phyloP scores from a whole-genome alignment of 768 basidiomycete genomes.

The Paxillus involutus region DNA sequence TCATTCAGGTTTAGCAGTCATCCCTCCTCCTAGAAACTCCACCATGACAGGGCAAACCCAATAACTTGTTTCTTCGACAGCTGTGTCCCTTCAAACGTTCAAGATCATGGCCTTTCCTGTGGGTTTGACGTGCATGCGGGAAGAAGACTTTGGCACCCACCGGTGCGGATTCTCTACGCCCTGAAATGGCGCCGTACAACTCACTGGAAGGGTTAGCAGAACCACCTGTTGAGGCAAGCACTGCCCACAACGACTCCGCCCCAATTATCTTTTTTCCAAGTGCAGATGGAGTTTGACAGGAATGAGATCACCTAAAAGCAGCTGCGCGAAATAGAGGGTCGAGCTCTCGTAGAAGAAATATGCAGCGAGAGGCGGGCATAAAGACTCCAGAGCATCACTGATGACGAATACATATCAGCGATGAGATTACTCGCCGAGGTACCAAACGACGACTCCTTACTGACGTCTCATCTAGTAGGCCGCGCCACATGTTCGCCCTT shows the following conservation, averaged over 20 bases:
- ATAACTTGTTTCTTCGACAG: conserved; percentile 87
- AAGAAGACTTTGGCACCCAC: conserved; percentile 79
- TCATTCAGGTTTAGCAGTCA: conserved; percentile 78
- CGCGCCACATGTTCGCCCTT: too few species aligned
- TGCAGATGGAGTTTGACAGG: too few species aligned
- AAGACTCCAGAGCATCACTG: too few species aligned
- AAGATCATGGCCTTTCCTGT: conserved; percentile 63
- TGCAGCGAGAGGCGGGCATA: too few species aligned
- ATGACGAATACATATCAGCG: too few species aligned
- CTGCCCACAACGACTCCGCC: conserved; percentile 51
- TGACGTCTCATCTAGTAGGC: too few species aligned
- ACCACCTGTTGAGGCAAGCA: conserved; percentile 66
- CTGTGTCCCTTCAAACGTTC: conserved; percentile 82
- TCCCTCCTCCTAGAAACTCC: conserved; percentile 90
- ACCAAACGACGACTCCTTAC: too few species aligned
- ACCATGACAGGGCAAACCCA: conserved; percentile 71
- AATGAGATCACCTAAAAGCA: too few species aligned
- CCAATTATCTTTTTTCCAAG: too few species aligned
- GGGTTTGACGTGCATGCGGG: conserved; percentile 68
- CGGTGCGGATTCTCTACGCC: conserved; percentile 64
- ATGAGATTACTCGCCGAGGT: too few species aligned
- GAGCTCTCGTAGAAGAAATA: too few species aligned
- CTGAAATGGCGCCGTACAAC: conserved; percentile 82
- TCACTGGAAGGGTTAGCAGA: conserved; percentile 84
- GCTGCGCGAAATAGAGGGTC: too few species aligned